These are phyloP conservation scores for Thalassiosira livingstoniorum DNA, from an alignment of 352 stramenopile species.

Conservation along the genomic window DNA sequence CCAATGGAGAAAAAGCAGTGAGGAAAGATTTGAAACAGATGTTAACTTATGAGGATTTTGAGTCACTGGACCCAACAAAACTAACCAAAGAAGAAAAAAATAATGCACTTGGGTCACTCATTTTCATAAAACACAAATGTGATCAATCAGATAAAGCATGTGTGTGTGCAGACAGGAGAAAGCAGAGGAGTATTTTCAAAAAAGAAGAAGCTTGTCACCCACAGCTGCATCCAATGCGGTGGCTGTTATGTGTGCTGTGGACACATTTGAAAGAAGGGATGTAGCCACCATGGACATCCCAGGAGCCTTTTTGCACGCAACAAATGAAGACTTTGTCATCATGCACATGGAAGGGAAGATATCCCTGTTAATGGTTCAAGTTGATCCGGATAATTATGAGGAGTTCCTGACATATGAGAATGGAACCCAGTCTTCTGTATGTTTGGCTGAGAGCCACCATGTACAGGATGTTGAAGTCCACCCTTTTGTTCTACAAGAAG, in stretches of 20 bases:
- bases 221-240: conserved; percentile 44
- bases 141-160: neutral
- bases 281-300: conserved; percentile 49
- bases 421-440: conserved; percentile 19
- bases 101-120: neutral
- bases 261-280: conserved; percentile 50
- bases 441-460: conserved; percentile 43
- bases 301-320: conserved; percentile 50
- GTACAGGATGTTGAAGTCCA: conserved; percentile 47
- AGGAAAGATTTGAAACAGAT: conserved; percentile 39
- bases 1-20: conserved; percentile 54
- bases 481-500: conserved; percentile 52
- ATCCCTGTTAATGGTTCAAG: conserved; percentile 27
- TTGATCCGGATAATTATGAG: conserved; percentile 31
- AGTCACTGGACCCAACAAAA: conserved; percentile 4
- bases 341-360: conserved; percentile 35
- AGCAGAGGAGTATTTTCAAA: conserved; percentile 36
- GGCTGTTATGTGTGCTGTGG: conserved; percentile 48
- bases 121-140: neutral
- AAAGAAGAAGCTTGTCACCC: conserved; percentile 60
- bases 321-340: conserved; percentile 17
- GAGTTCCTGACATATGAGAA: neutral
- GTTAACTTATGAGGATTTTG: neutral
- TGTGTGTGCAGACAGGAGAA: neutral
- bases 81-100: too few species aligned